Evolutionary conservation across 2,329 filamentous ascomycete genomes (phyloP), one percentile per base, ranked within the genome.

Genomic region (Botrytis tulipae): DNA sequence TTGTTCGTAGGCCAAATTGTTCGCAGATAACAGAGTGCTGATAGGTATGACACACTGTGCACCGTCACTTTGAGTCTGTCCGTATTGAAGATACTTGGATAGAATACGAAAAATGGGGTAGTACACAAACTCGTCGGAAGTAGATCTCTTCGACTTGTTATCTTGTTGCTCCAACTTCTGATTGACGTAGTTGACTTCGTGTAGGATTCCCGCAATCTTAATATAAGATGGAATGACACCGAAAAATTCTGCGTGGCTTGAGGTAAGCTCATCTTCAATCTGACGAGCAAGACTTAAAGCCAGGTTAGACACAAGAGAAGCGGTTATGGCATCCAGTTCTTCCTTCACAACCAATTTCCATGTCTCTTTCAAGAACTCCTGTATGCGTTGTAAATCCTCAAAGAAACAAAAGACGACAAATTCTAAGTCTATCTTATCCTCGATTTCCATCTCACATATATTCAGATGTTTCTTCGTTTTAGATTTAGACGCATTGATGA

Each of bases 351-450:
- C 63, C 12, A 22, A 35, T 14, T 35, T 48, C 44, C 63, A 67
- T 10, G 63, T 67, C 20, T 67, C 29, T 51, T 51, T 51, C 16
- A 67, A 35, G 22, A 51, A 51, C 22, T 67, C 44, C 4, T 51
- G 63, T 25, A 67, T 67, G 44, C 29, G 44, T 10, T 67, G 29
- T 3, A 67, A 32, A 67, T 37, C 63, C 12, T 67, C 63, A 12
- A 67, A 51, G 63, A 67, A 67, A 25, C 63, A 67, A 22, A 51
- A 67, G 18, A 67, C 44, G 32, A 67, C 29, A 51, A 51, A 67
- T 25, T 44, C 29, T 3, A 67, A 14, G 12, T 37, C 63, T 8
- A 51, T 46, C 9, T 29, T 35, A 4, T 32, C 14, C 20, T 67
- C 63, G 14, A 67, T 46, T 10, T 51, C 20, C 20, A 67, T 32